These are phyloP conservation scores for Glutinoglossum americanum DNA, from an alignment of 495 filamentous ascomycete species.

Conservation along the genomic window DNA sequence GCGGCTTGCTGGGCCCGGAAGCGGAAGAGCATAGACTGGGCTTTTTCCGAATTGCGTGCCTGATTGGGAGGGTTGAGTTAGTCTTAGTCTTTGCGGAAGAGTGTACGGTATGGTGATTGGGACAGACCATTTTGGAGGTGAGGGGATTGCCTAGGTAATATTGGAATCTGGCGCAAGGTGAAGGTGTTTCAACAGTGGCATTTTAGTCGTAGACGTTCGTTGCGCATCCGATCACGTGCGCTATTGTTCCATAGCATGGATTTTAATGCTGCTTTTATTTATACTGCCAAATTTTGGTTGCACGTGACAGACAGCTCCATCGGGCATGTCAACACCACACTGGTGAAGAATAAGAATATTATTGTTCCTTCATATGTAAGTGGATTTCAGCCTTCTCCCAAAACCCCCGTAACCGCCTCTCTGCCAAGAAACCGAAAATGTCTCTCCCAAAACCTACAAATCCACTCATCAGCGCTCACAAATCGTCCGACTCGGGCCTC, in stretches of 20 bases:
- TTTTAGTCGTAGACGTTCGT: neutral
- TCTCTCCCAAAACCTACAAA: conserved; percentile 7
- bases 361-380: no score
- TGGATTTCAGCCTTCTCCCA: no score
- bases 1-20: conserved; percentile 96
- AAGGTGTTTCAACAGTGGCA: neutral
- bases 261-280: no score
- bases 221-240: neutral
- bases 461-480: conserved; percentile 34
- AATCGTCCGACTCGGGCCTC: conserved; percentile 56
- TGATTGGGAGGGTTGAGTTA: conserved; percentile 9
- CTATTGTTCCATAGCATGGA: no score
- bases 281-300: no score
- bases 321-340: no score
- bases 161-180: neutral
- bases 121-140: neutral
- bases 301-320: no score
- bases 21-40: conserved; percentile 99
- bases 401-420: no score
- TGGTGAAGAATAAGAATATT: no score
- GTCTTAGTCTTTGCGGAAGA: neutral
- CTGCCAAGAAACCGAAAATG: neutral
- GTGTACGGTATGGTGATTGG: neutral
- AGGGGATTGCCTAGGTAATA: neutral
- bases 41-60: conserved; percentile 87